Percentiles rank a stretch among this genome's conserved stretches.
These are phyloP conservation scores for Ambispora gerdemannii DNA, from an alignment of 192 early-diverging fungal species.

Conservation along the genomic window DNA sequence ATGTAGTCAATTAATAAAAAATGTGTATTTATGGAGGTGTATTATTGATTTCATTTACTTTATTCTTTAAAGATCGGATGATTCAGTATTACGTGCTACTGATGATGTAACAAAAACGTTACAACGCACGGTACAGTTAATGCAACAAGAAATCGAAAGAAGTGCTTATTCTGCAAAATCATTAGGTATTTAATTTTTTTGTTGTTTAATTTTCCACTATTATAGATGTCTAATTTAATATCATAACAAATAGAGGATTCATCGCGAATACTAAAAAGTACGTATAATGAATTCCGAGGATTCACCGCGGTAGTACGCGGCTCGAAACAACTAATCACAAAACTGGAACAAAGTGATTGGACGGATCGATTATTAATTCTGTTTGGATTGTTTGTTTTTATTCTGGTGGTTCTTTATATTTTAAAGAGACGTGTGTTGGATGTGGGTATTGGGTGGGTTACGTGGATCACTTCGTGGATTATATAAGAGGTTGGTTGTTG, in stretches of 20 bases:
- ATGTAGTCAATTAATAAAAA: slow-evolving; percentile 6
- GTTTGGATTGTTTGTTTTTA: slow-evolving; percentile 61
- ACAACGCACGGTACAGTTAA: slow-evolving; percentile 54
- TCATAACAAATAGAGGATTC: slow-evolving; percentile 65
- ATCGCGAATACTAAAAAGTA: slow-evolving; percentile 47
- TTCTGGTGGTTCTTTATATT: slow-evolving; percentile 58
- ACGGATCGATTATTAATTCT: slow-evolving; percentile 59
- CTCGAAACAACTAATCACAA: slow-evolving; percentile 59
- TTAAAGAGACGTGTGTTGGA: slow-evolving; percentile 62
- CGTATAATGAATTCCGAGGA: slow-evolving; percentile 54
- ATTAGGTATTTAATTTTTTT: slow-evolving; percentile 41
- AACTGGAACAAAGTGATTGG: slow-evolving; percentile 66
- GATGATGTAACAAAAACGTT: slow-evolving; percentile 60
- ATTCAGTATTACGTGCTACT: slow-evolving; percentile 47
- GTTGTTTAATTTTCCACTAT: not conserved
- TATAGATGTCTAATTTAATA: not conserved
- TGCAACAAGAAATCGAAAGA: slow-evolving; percentile 65
- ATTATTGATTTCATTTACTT: not conserved
- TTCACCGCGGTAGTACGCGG: slow-evolving; percentile 50
- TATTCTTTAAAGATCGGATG: slow-evolving; percentile 35
- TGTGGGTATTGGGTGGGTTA: slow-evolving; percentile 42
- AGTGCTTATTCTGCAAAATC: slow-evolving; percentile 52
- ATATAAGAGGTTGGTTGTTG: no score
- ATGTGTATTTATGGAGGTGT: slow-evolving; percentile 22
- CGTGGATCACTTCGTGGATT: slow-evolving; percentile 32